Evolutionary conservation across 129 eudicot species (phyloP).

Genomic region (Ambrosia artemisiifolia): DNA sequence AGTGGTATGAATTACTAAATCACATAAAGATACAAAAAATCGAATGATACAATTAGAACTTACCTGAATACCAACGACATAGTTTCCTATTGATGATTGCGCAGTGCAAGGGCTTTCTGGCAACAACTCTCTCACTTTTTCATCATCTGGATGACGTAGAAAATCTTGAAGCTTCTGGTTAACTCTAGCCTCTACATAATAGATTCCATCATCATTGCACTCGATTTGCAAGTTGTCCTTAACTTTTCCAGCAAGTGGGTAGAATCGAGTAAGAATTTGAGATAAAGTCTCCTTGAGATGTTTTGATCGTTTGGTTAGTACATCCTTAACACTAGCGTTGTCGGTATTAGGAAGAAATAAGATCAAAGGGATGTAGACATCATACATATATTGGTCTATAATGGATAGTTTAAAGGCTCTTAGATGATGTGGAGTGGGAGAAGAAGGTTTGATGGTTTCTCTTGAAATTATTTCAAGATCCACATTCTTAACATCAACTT

Average conservation of each 20-base stretch:
- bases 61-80: background rate
- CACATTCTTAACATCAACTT: too few species aligned
- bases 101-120: background rate
- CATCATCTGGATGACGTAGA: constrained; percentile 3
- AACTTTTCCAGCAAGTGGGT: constrained; percentile 15
- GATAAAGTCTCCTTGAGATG: background rate
- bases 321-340: too few species aligned
- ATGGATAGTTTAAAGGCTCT: too few species aligned
- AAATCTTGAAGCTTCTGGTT: background rate
- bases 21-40: too few species aligned
- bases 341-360: too few species aligned
- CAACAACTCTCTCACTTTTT: background rate
- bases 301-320: too few species aligned
- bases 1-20: too few species aligned
- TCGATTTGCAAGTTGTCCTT: constrained; percentile 6
- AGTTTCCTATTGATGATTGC: constrained; percentile 4
- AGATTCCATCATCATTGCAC: background rate
- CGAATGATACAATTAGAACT: background rate
- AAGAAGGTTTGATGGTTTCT: too few species aligned
- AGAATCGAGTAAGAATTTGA: constrained; percentile 9
- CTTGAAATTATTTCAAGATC: too few species aligned
- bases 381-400: too few species aligned
- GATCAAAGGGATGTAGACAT: too few species aligned
- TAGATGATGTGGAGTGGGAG: too few species aligned
- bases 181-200: constrained; percentile 3